These are phyloP conservation scores for Dictyostelium intermedium DNA, from an alignment of 78 protist genomes.

Conservation along the genomic window DNA sequence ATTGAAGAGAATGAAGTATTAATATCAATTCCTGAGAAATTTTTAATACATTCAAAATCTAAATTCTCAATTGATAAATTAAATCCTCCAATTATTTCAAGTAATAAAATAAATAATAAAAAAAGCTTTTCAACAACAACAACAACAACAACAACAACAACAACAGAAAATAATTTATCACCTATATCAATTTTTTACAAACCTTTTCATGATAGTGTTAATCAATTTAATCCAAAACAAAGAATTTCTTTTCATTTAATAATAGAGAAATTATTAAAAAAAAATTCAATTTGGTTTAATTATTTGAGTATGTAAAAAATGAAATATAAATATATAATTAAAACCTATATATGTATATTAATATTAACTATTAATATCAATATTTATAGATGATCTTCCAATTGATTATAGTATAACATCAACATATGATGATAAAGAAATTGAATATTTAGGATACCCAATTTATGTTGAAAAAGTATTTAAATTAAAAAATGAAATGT, in stretches of 20 bases:
- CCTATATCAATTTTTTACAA: neutral
- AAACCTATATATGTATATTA: neutral
- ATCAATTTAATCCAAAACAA: slow-evolving; percentile 24
- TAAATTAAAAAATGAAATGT: neutral
- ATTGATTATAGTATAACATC: slow-evolving; percentile 14
- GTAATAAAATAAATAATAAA: neutral
- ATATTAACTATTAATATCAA: neutral
- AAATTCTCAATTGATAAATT: neutral
- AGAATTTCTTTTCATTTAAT: slow-evolving; percentile 16
- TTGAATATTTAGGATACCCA: slow-evolving; percentile 8
- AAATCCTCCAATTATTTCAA: neutral
- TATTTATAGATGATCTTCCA: neutral
- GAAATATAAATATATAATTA: neutral
- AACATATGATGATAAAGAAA: slow-evolving; percentile 40
- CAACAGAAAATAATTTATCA: neutral
- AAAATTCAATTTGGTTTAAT: slow-evolving; percentile 27
- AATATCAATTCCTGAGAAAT: slow-evolving; percentile 17
- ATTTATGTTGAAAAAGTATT: slow-evolving; percentile 4
- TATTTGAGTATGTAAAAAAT: neutral
- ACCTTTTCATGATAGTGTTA: neutral
- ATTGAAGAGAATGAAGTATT: slow-evolving; percentile 8
- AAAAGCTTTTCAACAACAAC: neutral
- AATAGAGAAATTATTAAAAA: slow-evolving; percentile 9
- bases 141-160: neutral
- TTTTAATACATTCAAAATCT: slow-evolving; percentile 22